Evolutionary conservation across 805 yeast species (phyloP).

Genomic region (Saccharomyces jurei): DNA sequence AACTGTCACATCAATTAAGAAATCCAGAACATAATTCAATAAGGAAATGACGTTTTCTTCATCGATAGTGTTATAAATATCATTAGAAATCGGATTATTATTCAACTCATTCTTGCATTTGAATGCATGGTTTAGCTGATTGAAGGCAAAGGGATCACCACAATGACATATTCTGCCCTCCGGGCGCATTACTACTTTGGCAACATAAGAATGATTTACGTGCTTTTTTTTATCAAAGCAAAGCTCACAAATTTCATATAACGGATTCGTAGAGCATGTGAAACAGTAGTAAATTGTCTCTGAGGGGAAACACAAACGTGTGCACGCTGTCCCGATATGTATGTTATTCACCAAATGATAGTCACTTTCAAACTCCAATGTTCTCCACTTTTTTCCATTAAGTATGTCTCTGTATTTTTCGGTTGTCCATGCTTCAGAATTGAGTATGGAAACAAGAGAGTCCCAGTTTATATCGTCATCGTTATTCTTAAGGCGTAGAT

Average conservation of each 20-base stretch:
- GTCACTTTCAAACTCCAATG: neutral
- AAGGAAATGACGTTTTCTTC: constrained; percentile 8
- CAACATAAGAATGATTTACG: constrained; percentile 44
- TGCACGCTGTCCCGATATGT: constrained; percentile 24
- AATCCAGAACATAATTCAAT: constrained; percentile 20
- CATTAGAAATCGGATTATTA: constrained; percentile 4
- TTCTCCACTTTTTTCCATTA: constrained; percentile 14
- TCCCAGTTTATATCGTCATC: constrained; percentile 18
- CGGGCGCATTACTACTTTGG: constrained; percentile 21
- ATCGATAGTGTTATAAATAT: neutral
- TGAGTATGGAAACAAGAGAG: constrained; percentile 11
- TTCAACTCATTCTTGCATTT: constrained; percentile 17
- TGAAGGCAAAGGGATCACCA: constrained; percentile 24
- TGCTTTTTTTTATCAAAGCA: constrained; percentile 71
- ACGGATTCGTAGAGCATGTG: constrained; percentile 27
- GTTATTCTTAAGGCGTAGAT: constrained; percentile 9
- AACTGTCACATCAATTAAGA: constrained; percentile 17
- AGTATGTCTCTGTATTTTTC: constrained; percentile 14
- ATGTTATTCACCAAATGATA: constrained; percentile 1
- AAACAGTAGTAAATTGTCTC: constrained; percentile 29
- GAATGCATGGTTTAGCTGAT: constrained; percentile 11
- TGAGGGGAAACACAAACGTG: constrained; percentile 20
- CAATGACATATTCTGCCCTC: constrained; percentile 30
- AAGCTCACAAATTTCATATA: constrained; percentile 48
- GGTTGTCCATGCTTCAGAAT: constrained; percentile 15